Evolutionary conservation across 2,329 filamentous ascomycete species (phyloP), one percentile per base, ranked within the genome.

Genomic region (Fusarium goolgardi): DNA sequence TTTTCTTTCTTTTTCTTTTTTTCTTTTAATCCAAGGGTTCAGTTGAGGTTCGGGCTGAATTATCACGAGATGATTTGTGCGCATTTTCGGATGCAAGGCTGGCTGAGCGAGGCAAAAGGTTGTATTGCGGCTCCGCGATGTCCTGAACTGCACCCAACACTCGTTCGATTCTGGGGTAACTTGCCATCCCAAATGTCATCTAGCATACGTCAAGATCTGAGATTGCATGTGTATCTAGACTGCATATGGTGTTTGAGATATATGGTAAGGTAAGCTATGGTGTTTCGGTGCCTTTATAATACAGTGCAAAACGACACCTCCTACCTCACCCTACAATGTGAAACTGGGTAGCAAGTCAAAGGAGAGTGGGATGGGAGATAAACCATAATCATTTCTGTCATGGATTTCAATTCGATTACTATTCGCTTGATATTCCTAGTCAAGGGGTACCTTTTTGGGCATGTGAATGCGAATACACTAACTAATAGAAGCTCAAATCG

Each of bases 51-150:
- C 43, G 37, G 34, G 21, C 54, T 31, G 37, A 37, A 27, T 46
- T 64, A 35, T 52, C 27, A 37, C 21, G 21, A 68, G 13, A 44
- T 34, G 18, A 18, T 40, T 27, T 49, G 32, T 65, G 20, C 40
- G 32, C 29, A 43, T 69, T 40, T 59, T 41, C 39, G 25, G 46
- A 46, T 37, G 15, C 47, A 47, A 49, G 50, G 50, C 55, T 63
- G 41, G 43, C 43, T 45, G 41, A 27, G 40, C 27, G 25, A 31
- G 18, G 46, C 34, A 41, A 53, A 23, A 47, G 54, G 29, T 25
- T 51, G 40, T 41, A 57, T 46, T 68, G 67, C 64, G 64, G 67
- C 67, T 70, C 67, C 67, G 67, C 67, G 31, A 57, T 60, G 46
- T 23, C 23, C 35, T 54, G 35, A 35, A 27, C 32, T 27, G 32